phyloP scores from a whole-genome alignment of 2,329 filamentous ascomycete species.

The Phialophora tarda region DNA sequence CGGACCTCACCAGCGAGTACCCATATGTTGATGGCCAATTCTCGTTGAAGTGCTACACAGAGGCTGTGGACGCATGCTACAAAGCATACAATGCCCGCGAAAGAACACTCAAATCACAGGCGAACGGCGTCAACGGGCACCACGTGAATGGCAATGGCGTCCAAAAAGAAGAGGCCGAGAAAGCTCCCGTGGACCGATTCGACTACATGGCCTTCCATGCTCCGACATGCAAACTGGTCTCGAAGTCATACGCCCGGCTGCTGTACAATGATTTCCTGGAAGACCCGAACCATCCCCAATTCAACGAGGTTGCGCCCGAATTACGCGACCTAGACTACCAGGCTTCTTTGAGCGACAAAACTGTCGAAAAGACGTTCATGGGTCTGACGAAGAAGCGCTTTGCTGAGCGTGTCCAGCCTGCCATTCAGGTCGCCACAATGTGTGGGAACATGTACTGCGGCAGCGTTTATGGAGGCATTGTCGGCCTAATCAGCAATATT shows the following conservation, averaged over 20 bases:
- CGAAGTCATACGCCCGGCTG: slow-evolving; percentile 82
- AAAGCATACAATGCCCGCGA: slow-evolving; percentile 79
- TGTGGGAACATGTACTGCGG: slow-evolving; percentile 71
- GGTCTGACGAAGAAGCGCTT: slow-evolving; percentile 81
- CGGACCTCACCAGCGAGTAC: slow-evolving; percentile 84
- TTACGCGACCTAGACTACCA: slow-evolving; percentile 78
- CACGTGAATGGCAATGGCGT: slow-evolving; percentile 55
- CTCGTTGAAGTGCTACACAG: slow-evolving; percentile 80
- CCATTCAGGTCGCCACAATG: slow-evolving; percentile 76
- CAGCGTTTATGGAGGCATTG: slow-evolving; percentile 63
- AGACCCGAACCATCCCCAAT: slow-evolving; percentile 69
- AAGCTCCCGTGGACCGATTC: slow-evolving; percentile 76
- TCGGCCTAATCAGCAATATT: slow-evolving; percentile 67
- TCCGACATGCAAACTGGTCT: slow-evolving; percentile 84
- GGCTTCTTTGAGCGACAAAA: slow-evolving; percentile 79
- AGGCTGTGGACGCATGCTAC: slow-evolving; percentile 81
- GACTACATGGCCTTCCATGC: slow-evolving; percentile 84
- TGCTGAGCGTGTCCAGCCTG: slow-evolving; percentile 74
- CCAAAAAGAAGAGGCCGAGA: slow-evolving; percentile 52
- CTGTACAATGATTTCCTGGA: slow-evolving; percentile 84
- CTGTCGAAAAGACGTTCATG: slow-evolving; percentile 87
- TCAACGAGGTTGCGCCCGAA: slow-evolving; percentile 76
- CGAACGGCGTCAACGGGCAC: slow-evolving; percentile 42
- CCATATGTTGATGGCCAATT: slow-evolving; percentile 84
- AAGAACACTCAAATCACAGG: slow-evolving; percentile 59